Conservation (phyloP, 352 stramenopile species). For the Phytophthora fragariae region DNA sequence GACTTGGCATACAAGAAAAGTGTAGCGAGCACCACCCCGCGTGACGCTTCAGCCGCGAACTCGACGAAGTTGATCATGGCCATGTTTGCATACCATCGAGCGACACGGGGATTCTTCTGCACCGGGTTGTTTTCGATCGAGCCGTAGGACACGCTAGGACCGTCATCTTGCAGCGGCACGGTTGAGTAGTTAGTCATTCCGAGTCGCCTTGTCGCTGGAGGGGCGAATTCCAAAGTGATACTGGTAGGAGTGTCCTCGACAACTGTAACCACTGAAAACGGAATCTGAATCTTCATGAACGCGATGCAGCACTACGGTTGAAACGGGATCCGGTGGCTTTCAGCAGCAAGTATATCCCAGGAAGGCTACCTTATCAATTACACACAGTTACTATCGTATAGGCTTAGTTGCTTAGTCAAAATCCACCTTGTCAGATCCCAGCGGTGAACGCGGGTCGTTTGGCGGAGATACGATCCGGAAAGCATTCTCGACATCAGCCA, state of each 20-base stretch:
- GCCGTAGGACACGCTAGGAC: constrained; percentile 20
- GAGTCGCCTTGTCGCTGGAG: neutral
- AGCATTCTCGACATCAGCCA: constrained; percentile 52
- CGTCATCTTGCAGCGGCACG: constrained; percentile 26
- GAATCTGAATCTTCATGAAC: constrained; percentile 10
- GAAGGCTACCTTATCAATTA: constrained; percentile 4
- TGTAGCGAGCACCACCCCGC: constrained; percentile 73
- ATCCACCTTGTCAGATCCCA: constrained; percentile 52
- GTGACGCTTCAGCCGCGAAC: constrained; percentile 74
- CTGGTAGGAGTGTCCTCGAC: neutral
- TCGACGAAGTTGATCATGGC: constrained; percentile 82
- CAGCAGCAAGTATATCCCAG: neutral
- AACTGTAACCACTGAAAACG: constrained; percentile 15
- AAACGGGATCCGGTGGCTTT: neutral
- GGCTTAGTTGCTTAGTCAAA: constrained; percentile 38
- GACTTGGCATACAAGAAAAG: constrained; percentile 84
- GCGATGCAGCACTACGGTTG: neutral
- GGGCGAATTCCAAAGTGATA: constrained; percentile 12
- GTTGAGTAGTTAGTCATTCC: constrained; percentile 32
- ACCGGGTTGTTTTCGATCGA: constrained; percentile 16
- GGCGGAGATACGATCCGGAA: constrained; percentile 38
- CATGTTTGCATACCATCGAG: constrained; percentile 73
- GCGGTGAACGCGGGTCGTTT: constrained; percentile 50
- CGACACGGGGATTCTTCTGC: constrained; percentile 13
- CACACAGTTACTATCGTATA: constrained; percentile 5